Percentiles rank a stretch among this genome's conserved stretches.
Evolutionary conservation across 345 rosid species (phyloP).

Genomic region (Nasturtium officinale): DNA sequence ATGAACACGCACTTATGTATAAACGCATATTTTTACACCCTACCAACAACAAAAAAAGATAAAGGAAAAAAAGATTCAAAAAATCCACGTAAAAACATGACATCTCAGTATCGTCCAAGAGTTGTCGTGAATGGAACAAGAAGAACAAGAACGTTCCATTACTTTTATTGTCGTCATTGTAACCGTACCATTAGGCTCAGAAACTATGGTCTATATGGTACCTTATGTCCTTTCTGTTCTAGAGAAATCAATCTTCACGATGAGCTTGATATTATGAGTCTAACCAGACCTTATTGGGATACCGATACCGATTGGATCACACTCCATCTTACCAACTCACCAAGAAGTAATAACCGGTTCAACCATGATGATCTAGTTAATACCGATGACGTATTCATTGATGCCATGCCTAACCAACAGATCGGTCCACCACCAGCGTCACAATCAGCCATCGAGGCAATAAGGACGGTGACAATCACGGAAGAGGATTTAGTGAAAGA

Average conservation of each 20-base stretch:
- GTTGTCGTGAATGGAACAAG: slow-evolving; percentile 56
- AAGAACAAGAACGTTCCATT: slow-evolving; percentile 68
- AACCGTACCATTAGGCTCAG: slow-evolving; percentile 53
- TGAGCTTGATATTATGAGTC: slow-evolving; percentile 59
- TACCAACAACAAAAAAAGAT: background rate
- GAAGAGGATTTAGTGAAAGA: slow-evolving; percentile 44
- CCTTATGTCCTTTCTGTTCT: slow-evolving; percentile 61
- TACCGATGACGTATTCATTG: slow-evolving; percentile 29
- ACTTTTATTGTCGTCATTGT: slow-evolving; percentile 71
- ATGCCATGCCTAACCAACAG: slow-evolving; percentile 37
- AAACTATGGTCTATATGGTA: slow-evolving; percentile 44
- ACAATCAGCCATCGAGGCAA: slow-evolving; percentile 52
- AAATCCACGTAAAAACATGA: slow-evolving; percentile 7
- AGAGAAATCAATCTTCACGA: slow-evolving; percentile 43
- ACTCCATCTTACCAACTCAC: slow-evolving; percentile 45
- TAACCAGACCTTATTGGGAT: slow-evolving; percentile 50
- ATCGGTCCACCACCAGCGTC: slow-evolving; percentile 59
- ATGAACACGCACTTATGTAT: slow-evolving; percentile 23
- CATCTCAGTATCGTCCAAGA: slow-evolving; percentile 47
- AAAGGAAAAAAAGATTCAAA: background rate
- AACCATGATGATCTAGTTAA: slow-evolving; percentile 23
- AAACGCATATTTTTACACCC: slow-evolving; percentile 3
- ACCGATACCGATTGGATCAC: slow-evolving; percentile 60
- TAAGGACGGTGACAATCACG: slow-evolving; percentile 47
- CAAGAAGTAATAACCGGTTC: slow-evolving; percentile 18